Base-by-base conservation (phyloP, 306 rosid species). In the Abrus precatorius region DNA sequence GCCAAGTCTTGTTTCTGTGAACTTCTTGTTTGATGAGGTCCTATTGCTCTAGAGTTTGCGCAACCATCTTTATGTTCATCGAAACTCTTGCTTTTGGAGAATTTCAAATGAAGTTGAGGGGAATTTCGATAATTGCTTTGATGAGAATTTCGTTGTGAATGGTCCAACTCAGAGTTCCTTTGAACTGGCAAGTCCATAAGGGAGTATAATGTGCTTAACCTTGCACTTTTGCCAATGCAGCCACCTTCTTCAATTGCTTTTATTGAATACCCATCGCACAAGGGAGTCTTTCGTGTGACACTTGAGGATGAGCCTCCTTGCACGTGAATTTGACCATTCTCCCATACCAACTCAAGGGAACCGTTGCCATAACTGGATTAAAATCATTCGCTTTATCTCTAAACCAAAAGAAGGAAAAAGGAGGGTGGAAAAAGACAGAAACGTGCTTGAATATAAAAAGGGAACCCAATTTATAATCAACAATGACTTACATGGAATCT, bases 291-390 rank as follows among this genome's bases (percentile, higher is more conserved):
- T 29, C 9, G 49, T 11, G 72, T 62, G 14, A 28, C 49, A 32
- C 74, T 68, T 20, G 74, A 44, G 5, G 75, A 44, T 29, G 75
- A 68, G 54, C 55, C 81, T 84, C 82, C 65, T 66, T 73, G 77
- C 71, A 52, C 55, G 5, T 45, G 28, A 74, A 78, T 63, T 78
- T 63, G 77, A 45, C 76, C 86, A 12, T 75, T 87, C 69, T 74
- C 57, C 84, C 86, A 84, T 40, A 61, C 74, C 41, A 80, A 76
- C 79, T 84, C 90, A 55, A 36, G 30, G 28, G 63, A 78, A 7
- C 68, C 84, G 6, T 78, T 57, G 33, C 65, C 84, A 29, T 54
- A 48, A 83, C 90, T 79, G 84, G 40, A 73, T 3, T 20, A 9
- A 55, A 75, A 11, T 32, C 53, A 36, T 43, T 48, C 50, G 20